Conservation (phyloP, 306 rosid genomes). For the Macrotyloma uniflorum region DNA sequence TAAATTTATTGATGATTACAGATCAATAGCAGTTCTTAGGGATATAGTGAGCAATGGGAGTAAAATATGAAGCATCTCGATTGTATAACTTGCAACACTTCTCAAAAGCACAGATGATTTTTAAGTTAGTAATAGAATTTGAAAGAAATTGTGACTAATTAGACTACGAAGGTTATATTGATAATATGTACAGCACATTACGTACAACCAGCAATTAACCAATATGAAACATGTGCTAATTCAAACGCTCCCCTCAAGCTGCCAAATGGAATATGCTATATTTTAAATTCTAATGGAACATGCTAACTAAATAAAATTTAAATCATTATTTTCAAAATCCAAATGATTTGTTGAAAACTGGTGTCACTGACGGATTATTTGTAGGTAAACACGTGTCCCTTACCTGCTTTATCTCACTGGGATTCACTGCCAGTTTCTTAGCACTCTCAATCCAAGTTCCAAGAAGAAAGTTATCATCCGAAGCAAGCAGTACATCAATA, state of each 20-base stretch:
- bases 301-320: not conserved
- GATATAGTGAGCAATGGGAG: not conserved
- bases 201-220: not conserved
- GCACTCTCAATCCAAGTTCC: conserved; percentile 98
- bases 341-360: conserved; percentile 6
- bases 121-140: not conserved
- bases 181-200: not conserved
- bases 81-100: not conserved
- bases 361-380: conserved; percentile 6
- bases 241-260: not conserved
- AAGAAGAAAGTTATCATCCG: conserved; percentile 80
- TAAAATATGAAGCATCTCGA: not conserved
- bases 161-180: not conserved
- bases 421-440: conserved; percentile 66
- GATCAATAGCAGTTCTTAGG: not conserved
- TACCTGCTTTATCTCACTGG: conserved; percentile 72
- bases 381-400: conserved; percentile 9
- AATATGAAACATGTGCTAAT: not conserved
- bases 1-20: not conserved
- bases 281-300: not conserved
- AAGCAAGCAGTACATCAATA: conserved; percentile 77
- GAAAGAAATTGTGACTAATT: not conserved
- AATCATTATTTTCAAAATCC: not conserved
- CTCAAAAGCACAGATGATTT: not conserved
- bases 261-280: not conserved